Conservation (phyloP, 1,139 yeast species). For the Kodamaea suecica region DNA sequence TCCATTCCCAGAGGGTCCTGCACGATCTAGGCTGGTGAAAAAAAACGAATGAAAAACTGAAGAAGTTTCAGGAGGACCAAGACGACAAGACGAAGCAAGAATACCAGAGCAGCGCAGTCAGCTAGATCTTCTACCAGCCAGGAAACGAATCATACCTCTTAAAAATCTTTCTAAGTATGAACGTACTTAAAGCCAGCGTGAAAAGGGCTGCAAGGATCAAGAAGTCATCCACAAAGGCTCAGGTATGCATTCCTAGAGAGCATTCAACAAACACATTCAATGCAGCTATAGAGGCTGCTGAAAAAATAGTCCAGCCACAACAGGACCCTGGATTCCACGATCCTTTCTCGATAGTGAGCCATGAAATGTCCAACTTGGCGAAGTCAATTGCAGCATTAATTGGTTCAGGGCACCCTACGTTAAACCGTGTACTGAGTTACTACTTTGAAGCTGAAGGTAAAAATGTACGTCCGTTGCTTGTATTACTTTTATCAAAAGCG, state of each 20-base stretch:
- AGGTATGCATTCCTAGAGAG: constrained; percentile 1
- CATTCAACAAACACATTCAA: constrained; percentile 23
- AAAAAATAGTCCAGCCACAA: constrained; percentile 74
- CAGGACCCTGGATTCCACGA: constrained; percentile 53
- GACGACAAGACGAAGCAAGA: too few species aligned
- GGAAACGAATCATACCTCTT: too few species aligned
- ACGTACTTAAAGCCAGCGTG: neutral
- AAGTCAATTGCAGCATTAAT: constrained; percentile 80
- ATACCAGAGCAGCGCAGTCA: too few species aligned
- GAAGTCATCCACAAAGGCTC: neutral
- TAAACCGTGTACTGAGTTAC: constrained; percentile 85
- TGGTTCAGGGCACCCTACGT: constrained; percentile 91
- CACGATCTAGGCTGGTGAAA: neutral
- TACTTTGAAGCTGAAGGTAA: constrained; percentile 96
- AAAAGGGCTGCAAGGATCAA: neutral
- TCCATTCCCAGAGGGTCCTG: neutral
- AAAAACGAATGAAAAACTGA: neutral
- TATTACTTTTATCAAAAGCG: constrained; percentile 77
- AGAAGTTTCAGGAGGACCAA: too few species aligned
- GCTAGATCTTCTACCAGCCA: too few species aligned
- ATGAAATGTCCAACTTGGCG: constrained; percentile 90
- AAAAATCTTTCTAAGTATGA: neutral
- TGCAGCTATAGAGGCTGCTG: constrained; percentile 75
- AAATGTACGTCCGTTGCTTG: constrained; percentile 89
- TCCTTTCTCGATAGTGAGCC: constrained; percentile 89